These are phyloP conservation scores for Suhomyces bolitotheri DNA, from an alignment of 1,139 yeast species.

Conservation along the genomic window DNA sequence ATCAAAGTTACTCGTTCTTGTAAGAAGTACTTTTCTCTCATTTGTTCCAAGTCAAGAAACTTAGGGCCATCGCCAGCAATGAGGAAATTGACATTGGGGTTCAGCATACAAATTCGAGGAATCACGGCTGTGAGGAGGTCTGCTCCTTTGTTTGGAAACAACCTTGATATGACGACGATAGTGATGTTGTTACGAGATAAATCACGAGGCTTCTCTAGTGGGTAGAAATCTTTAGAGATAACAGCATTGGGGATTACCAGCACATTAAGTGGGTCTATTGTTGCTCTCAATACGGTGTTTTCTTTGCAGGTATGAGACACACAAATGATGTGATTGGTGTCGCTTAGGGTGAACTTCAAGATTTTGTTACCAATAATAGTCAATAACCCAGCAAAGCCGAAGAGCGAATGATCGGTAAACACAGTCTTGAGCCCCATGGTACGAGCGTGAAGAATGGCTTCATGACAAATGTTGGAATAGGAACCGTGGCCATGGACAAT, in stretches of 20 bases:
- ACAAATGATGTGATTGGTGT: slow-evolving; percentile 89
- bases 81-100: slow-evolving; percentile 69
- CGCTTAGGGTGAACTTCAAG: slow-evolving; percentile 79
- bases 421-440: slow-evolving; percentile 93
- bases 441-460: slow-evolving; percentile 84
- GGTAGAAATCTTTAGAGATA: slow-evolving; percentile 76
- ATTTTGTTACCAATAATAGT: slow-evolving; percentile 85
- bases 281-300: slow-evolving; percentile 86
- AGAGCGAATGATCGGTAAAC: slow-evolving; percentile 92
- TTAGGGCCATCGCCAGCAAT: slow-evolving; percentile 98
- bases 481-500: slow-evolving; percentile 97
- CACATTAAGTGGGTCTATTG: slow-evolving; percentile 72
- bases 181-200: slow-evolving; percentile 47
- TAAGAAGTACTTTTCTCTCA: slow-evolving; percentile 82
- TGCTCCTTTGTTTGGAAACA: slow-evolving; percentile 96
- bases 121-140: slow-evolving; percentile 83
- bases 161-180: slow-evolving; percentile 85
- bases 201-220: slow-evolving; percentile 34
- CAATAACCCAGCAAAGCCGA: slow-evolving; percentile 88
- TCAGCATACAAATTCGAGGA: slow-evolving; percentile 72
- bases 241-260: slow-evolving; percentile 98
- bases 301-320: slow-evolving; percentile 97
- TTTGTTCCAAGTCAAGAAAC: slow-evolving; percentile 89
- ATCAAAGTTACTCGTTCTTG: slow-evolving; percentile 85
- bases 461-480: slow-evolving; percentile 81